phyloP scores from a whole-genome alignment of 176 grass and related monocot species.

The Phragmites australis region DNA sequence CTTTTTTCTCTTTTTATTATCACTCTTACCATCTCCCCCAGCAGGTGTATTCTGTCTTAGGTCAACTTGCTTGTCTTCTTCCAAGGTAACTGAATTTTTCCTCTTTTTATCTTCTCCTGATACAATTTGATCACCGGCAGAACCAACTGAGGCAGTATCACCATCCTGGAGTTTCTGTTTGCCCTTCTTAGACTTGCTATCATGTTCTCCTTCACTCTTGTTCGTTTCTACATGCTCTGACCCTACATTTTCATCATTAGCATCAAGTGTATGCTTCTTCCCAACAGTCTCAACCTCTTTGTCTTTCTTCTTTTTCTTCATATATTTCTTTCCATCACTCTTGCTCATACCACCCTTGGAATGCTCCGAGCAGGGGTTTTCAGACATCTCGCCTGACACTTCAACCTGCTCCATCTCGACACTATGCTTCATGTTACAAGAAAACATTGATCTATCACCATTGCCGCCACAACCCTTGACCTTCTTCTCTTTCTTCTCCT shows the following conservation, averaged over 20 bases:
- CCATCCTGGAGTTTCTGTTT: constrained; percentile 7
- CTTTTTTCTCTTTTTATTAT: constrained; percentile 36
- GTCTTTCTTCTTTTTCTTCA: constrained; percentile 23
- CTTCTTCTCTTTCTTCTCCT: constrained; percentile 16
- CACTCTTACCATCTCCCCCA: constrained; percentile 7
- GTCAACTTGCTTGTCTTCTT: constrained; percentile 18
- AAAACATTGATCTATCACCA: background rate
- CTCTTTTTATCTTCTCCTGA: constrained; percentile 18
- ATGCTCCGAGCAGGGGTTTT: background rate
- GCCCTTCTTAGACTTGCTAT: constrained; percentile 32
- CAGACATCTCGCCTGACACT: background rate
- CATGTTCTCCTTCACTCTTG: background rate
- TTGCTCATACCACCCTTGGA: background rate
- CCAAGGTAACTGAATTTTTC: constrained; percentile 3
- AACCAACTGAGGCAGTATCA: background rate
- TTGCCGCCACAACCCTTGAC: background rate
- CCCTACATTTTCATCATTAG: constrained; percentile 20
- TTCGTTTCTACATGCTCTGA: background rate
- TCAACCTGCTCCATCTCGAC: constrained; percentile 9
- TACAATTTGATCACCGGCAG: background rate
- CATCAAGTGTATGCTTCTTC: constrained; percentile 3
- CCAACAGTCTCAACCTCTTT: constrained; percentile 4
- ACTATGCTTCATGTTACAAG: background rate
- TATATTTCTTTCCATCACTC: background rate
- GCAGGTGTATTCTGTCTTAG: background rate